phyloP scores from a whole-genome alignment of 768 basidiomycete genomes.

The Leucocoprinus leucothites region DNA sequence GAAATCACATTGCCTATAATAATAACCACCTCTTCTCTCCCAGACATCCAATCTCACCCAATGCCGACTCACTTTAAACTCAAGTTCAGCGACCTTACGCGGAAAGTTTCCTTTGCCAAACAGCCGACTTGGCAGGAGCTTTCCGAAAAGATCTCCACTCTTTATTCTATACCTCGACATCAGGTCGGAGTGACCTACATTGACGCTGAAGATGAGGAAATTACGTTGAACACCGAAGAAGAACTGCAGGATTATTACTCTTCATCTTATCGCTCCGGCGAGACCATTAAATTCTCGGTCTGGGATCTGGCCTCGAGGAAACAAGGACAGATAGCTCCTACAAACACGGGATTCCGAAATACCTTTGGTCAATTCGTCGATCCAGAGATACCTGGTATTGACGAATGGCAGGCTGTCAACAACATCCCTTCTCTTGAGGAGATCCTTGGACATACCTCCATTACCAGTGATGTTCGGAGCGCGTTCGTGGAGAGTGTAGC shows the following conservation, averaged over 20 bases:
- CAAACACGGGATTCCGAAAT: slow-evolving; percentile 42
- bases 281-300: slow-evolving; percentile 57
- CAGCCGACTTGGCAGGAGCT: slow-evolving; percentile 57
- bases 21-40: slow-evolving; percentile 7
- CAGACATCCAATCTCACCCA: slow-evolving; percentile 18
- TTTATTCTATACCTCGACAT: slow-evolving; percentile 52
- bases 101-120: slow-evolving; percentile 51
- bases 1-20: slow-evolving; percentile 23
- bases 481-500: slow-evolving; percentile 4
- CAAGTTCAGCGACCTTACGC: slow-evolving; percentile 53
- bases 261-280: slow-evolving; percentile 25
- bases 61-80: slow-evolving; percentile 68
- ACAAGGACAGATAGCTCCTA: slow-evolving; percentile 27
- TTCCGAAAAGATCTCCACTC: slow-evolving; percentile 48
- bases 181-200: slow-evolving; percentile 68
- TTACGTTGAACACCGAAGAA: slow-evolving; percentile 73
- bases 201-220: slow-evolving; percentile 70
- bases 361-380: slow-evolving; percentile 52
- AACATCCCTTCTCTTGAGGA: slow-evolving; percentile 30
- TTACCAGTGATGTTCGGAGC: background rate
- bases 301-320: slow-evolving; percentile 50
- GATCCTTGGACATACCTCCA: slow-evolving; percentile 26
- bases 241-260: slow-evolving; percentile 75
- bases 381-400: slow-evolving; percentile 32
- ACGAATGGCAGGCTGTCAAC: slow-evolving; percentile 65